Base-by-base conservation (phyloP, 495 filamentous ascomycete genomes). In the Tuber umbilicatum region DNA sequence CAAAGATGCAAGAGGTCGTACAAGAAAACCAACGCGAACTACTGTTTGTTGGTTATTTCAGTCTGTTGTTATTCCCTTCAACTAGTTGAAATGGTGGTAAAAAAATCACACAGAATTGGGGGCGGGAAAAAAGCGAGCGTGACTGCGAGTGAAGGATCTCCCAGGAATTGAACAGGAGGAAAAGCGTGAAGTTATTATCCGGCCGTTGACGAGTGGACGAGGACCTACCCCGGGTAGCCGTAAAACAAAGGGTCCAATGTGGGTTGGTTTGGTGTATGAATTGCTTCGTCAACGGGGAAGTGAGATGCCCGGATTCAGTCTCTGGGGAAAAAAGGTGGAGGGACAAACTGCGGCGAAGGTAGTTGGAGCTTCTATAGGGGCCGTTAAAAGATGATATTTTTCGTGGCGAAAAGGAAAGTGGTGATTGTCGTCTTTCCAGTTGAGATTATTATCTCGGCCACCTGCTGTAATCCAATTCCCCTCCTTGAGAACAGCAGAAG, bases 1-100 rank as follows among this genome's bases (percentile, higher is more conserved):
- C 80, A 74, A 74, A 27, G n/a, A 60, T 21, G 14, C 5, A 40
- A 31, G 35, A 6, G 37, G 40, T 40, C 7, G 50, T n/a, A 38
- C 31, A 16, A 31, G 60, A 37, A 42, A 31, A 70, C 35, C 43
- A 10, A 74, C 39, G 16, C 19, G 41, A 27, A 23, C 55, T 39
- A 10, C 5, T 16, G 35, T 39, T n/a, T 5, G 37, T 31, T 64
- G 14, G 27, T 31, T 64, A 35, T 64, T 64, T 64, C 55, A 6
- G 10, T 35, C 55, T 35, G 17, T 16, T 23, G 35, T 17, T 23
- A 37, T 12, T 70, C 23, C 23, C 69, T 43, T 40, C 23, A 21
- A 31, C 69, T 9, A 43, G 69, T 12, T 27, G 17, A 42, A 43
- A 31, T 39, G 3, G 27, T n/a, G 35, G 37, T 9, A 70, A 70